Conservation (phyloP, 2,329 filamentous ascomycete species). For the Knufia fluminis region DNA sequence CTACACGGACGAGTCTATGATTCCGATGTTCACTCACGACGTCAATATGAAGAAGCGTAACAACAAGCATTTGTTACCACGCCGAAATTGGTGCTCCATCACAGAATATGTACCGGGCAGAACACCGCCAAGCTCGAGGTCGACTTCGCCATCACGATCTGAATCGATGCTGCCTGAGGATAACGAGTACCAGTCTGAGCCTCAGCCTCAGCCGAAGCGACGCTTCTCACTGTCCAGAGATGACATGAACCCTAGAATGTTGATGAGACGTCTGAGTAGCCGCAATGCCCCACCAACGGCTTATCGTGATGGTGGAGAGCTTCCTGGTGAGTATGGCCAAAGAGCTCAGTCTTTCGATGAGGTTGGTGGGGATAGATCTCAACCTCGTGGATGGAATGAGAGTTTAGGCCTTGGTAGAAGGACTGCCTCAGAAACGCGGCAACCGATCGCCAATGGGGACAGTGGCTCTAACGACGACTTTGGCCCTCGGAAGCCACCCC, state of each 20-base stretch:
- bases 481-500: slow-evolving; percentile 11
- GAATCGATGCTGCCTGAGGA: slow-evolving; percentile 27
- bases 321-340: slow-evolving; percentile 23
- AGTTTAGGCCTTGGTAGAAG: not conserved
- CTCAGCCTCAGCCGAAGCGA: slow-evolving; percentile 37
- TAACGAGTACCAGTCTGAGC: slow-evolving; percentile 14
- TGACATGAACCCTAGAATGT: slow-evolving; percentile 37
- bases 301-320: slow-evolving; percentile 25
- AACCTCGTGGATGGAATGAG: not conserved
- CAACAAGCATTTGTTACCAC: slow-evolving; percentile 79
- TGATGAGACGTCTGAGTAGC: slow-evolving; percentile 41
- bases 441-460: not conserved
- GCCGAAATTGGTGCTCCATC: slow-evolving; percentile 94
- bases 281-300: slow-evolving; percentile 32
- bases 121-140: slow-evolving; percentile 50
- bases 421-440: slow-evolving; percentile 6
- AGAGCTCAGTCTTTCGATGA: slow-evolving; percentile 19
- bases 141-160: slow-evolving; percentile 50
- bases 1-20: slow-evolving; percentile 89
- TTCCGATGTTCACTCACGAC: slow-evolving; percentile 81
- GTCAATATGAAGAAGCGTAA: slow-evolving; percentile 84
- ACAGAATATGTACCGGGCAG: slow-evolving; percentile 68
- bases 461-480: not conserved
- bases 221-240: slow-evolving; percentile 54
- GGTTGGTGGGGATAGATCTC: slow-evolving; percentile 6